These are phyloP conservation scores for Thermoascus crustaceus DNA, from an alignment of 2,329 filamentous ascomycete species.

Conservation along the genomic window DNA sequence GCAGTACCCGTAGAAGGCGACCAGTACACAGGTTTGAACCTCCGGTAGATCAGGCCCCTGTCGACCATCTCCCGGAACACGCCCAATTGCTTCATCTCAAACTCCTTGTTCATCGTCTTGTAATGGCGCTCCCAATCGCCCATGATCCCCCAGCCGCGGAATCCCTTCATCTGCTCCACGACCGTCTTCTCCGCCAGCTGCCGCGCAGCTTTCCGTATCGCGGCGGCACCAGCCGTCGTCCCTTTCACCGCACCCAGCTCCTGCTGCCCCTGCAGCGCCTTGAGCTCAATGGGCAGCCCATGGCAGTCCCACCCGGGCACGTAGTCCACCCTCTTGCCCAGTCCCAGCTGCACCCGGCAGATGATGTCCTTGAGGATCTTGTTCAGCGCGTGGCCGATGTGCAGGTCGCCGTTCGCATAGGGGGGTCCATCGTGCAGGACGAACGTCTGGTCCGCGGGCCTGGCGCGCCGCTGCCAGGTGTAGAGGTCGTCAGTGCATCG, in stretches of 20 bases:
- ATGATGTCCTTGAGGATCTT: slow-evolving; percentile 97
- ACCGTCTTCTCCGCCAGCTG: slow-evolving; percentile 49
- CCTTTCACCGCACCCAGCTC: slow-evolving; percentile 20
- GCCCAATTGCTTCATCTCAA: slow-evolving; percentile 52
- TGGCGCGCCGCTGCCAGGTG: slow-evolving; percentile 62
- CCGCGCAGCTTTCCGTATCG: slow-evolving; percentile 47
- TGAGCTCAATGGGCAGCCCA: slow-evolving; percentile 92
- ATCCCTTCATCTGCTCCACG: slow-evolving; percentile 51
- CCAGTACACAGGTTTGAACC: slow-evolving; percentile 59
- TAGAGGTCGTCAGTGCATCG: slow-evolving; percentile 84
- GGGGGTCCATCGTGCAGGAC: slow-evolving; percentile 91
- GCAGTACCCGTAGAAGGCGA: slow-evolving; percentile 57
- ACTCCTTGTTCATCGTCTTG: slow-evolving; percentile 54
- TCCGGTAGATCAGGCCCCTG: slow-evolving; percentile 53
- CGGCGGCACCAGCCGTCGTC: slow-evolving; percentile 33
- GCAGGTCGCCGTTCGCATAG: slow-evolving; percentile 87
- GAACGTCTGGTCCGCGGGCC: slow-evolving; percentile 55
- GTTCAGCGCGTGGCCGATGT: slow-evolving; percentile 91
- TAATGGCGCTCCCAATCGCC: slow-evolving; percentile 56
- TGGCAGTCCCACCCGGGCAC: slow-evolving; percentile 97
- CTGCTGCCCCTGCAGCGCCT: slow-evolving; percentile 63
- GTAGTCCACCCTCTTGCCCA: slow-evolving; percentile 69
- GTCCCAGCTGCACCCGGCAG: slow-evolving; percentile 68
- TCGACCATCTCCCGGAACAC: slow-evolving; percentile 56
- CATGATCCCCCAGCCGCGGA: slow-evolving; percentile 55